Base-by-base conservation (phyloP, 139 green algal species). In the Tetraselmis chui region DNA sequence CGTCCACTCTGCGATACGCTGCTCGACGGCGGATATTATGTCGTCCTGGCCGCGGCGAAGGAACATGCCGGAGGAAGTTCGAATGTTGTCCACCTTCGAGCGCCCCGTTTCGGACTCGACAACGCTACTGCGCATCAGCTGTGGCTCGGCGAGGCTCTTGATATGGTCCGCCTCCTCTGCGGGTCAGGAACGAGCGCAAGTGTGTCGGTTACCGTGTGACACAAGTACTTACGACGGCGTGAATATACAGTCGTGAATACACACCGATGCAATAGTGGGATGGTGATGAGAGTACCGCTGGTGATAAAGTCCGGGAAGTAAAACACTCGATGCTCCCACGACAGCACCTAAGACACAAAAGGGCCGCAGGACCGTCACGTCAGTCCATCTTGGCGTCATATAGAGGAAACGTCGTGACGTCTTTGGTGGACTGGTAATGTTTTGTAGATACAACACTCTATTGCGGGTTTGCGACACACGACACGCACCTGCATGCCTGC, bases 131-230 rank as follows among this genome's bases (percentile, higher is more conserved):
- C 86, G 83, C 2, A 80, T 29, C 30, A 89, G 81, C 27, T 75
- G 78, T 1, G 32, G 45, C 28, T 83, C 67, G 11, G 80, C 76
- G 1, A 88, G 11, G 1, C 1, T 28, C 2, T 85, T 83, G 30
- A 89, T 89, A 58, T 87, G 80, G 27, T 89, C 86, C 25, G 75
- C 79, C 82, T 89, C 86, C 84, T 89, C 86, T 85, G 79, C 23
- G 24, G 23, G 26, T 25, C 11, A 67, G 45, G 11, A 67, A 67
- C 5, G 45, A 67, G 45, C 18, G 45, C 11, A 67, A 18, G 11
- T 67, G 5, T 67, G 45, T 67, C 11, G 45, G 5, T 67, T n/a
- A n/a, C n/a, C n/a, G n/a, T n/a, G n/a, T n/a, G n/a, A n/a, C n/a
- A n/a, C n/a, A n/a, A n/a, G n/a, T n/a, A n/a, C n/a, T n/a, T n/a